phyloP scores from a whole-genome alignment of 2,329 filamentous ascomycete species.

The Aspergillus sclerotialis region DNA sequence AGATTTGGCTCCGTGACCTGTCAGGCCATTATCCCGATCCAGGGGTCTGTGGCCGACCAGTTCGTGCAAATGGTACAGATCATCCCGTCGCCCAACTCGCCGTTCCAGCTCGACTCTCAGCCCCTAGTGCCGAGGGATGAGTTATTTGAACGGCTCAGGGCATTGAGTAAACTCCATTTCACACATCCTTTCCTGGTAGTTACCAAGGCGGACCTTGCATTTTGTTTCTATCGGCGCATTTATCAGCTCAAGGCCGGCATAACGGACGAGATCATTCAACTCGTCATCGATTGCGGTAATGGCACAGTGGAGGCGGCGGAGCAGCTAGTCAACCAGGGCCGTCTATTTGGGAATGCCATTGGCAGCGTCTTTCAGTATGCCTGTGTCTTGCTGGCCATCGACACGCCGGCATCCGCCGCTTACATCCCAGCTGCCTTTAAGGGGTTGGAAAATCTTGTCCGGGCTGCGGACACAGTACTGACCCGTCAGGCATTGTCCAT shows the following conservation, averaged over 20 bases:
- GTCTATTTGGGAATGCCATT: slow-evolving; percentile 24
- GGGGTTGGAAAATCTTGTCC: slow-evolving; percentile 19
- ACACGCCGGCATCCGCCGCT: slow-evolving; percentile 13
- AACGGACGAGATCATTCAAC: slow-evolving; percentile 13
- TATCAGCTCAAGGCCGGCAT: slow-evolving; percentile 20
- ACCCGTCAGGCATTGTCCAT: slow-evolving; percentile 22
- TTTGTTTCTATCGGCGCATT: slow-evolving; percentile 26
- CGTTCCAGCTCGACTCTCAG: slow-evolving; percentile 13
- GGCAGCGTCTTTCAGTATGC: slow-evolving; percentile 26
- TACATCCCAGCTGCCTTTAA: slow-evolving; percentile 18
- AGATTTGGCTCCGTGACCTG: slow-evolving; percentile 17
- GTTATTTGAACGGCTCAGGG: slow-evolving; percentile 18
- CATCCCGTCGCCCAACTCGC: slow-evolving; percentile 19
- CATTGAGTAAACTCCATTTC: slow-evolving; percentile 7
- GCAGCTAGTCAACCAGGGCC: slow-evolving; percentile 15
- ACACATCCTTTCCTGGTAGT: slow-evolving; percentile 21
- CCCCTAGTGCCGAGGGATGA: slow-evolving; percentile 12
- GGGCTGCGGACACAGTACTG: slow-evolving; percentile 16
- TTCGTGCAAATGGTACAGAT: slow-evolving; percentile 22
- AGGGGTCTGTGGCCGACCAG: slow-evolving; percentile 19
- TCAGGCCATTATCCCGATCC: slow-evolving; percentile 12
- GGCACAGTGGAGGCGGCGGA: slow-evolving; percentile 16
- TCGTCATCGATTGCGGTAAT: slow-evolving; percentile 18
- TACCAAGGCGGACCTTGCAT: slow-evolving; percentile 23
- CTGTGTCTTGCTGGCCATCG: slow-evolving; percentile 22